Percentiles rank a stretch among this genome's conserved stretches.
Evolutionary conservation across 1,284 basidiomycete genomes (phyloP).

Genomic region (Apiotrichum porosum): DNA sequence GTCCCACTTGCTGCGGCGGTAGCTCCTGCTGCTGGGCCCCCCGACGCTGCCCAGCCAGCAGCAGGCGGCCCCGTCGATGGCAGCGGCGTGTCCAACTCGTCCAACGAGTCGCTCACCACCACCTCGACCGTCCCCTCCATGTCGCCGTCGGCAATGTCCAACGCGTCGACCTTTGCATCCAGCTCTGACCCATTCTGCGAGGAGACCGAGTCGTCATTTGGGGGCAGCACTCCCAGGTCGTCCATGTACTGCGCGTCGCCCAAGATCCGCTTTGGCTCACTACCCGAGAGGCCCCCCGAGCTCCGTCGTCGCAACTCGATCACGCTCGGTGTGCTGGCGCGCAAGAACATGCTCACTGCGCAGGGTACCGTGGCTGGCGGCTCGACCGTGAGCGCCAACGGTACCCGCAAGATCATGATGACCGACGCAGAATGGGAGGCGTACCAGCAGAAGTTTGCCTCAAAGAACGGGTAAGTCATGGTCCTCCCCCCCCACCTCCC

Average conservation of each 20-base stretch:
- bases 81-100: background rate
- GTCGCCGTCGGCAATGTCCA: background rate
- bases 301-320: slow-evolving; percentile 42
- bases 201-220: background rate
- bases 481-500: background rate
- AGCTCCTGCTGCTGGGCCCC: background rate
- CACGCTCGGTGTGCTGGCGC: slow-evolving; percentile 41
- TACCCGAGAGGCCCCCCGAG: slow-evolving; percentile 31
- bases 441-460: slow-evolving; percentile 35
- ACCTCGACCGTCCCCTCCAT: background rate
- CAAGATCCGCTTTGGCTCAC: slow-evolving; percentile 15
- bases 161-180: background rate
- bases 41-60: background rate
- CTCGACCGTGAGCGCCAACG: background rate
- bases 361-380: slow-evolving; percentile 20
- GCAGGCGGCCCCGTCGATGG: background rate
- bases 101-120: background rate
- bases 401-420: slow-evolving; percentile 32
- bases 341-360: slow-evolving; percentile 37
- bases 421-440: slow-evolving; percentile 45
- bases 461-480: slow-evolving; percentile 28
- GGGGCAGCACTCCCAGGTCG: slow-evolving; percentile 6
- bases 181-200: background rate
- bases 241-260: slow-evolving; percentile 3
- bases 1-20: too few species aligned